A percentile compares a stretch with the other conserved stretches of the same genome.
Evolutionary conservation across 1,284 basidiomycete species (phyloP).

Genomic region (Malassezia dermatis): DNA sequence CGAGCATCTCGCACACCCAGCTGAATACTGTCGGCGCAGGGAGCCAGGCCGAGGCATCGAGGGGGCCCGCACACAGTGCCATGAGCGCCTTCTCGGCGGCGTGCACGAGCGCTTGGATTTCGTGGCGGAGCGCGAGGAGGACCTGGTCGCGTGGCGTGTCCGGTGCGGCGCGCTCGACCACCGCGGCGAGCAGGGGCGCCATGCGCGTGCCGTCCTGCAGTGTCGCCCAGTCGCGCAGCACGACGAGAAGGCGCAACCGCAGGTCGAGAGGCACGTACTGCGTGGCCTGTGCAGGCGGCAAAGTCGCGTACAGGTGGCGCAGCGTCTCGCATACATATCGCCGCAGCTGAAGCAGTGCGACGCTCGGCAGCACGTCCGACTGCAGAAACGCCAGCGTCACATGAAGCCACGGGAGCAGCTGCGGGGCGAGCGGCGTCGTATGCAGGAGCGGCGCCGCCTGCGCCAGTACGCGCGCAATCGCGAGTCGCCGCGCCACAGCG

Average conservation of each 20-base stretch:
- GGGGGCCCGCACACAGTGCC: constrained; percentile 53
- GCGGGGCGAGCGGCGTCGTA: not conserved
- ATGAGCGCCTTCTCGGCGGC: constrained; percentile 63
- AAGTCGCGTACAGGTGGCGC: constrained; percentile 69
- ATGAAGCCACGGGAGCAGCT: constrained; percentile 59
- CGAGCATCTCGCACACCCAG: constrained; percentile 52
- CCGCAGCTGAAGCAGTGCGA: constrained; percentile 64
- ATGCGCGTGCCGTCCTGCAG: constrained; percentile 62
- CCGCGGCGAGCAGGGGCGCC: constrained; percentile 63
- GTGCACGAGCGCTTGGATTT: constrained; percentile 56
- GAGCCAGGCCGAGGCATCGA: constrained; percentile 24
- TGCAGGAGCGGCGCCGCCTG: constrained; percentile 5
- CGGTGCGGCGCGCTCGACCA: constrained; percentile 52
- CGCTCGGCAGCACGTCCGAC: constrained; percentile 57
- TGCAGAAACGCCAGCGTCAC: constrained; percentile 70
- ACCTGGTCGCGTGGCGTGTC: constrained; percentile 46
- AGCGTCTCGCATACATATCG: constrained; percentile 82
- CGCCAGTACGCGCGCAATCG: constrained; percentile 1
- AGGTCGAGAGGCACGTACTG: constrained; percentile 66
- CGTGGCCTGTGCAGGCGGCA: constrained; percentile 64
- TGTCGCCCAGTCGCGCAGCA: constrained; percentile 90
- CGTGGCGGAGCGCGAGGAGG: constrained; percentile 54
- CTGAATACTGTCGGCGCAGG: constrained; percentile 50
- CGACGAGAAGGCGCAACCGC: constrained; percentile 67
- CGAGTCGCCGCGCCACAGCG: not conserved